These are phyloP conservation scores for Mycena galericulata DNA, from an alignment of 768 basidiomycete species.

Conservation along the genomic window DNA sequence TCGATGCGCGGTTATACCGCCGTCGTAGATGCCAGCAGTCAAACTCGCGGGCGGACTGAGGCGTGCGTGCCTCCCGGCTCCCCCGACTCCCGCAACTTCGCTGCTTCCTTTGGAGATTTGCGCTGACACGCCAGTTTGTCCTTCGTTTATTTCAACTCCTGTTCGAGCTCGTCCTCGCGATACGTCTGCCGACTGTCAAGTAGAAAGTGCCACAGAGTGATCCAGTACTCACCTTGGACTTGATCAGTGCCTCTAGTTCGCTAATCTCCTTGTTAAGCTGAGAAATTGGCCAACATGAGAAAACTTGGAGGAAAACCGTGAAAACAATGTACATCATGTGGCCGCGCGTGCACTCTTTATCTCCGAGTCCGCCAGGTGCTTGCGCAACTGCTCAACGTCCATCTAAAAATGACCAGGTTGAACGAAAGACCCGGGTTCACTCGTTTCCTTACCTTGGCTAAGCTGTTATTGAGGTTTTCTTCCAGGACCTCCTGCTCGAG, in stretches of 20 bases:
- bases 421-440: not conserved
- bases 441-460: constrained; percentile 61
- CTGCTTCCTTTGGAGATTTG: constrained; percentile 64
- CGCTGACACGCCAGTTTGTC: constrained; percentile 76
- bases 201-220: constrained; percentile 3
- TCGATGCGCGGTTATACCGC: too few relatives aligned
- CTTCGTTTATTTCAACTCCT: constrained; percentile 81
- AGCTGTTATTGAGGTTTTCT: constrained; percentile 73
- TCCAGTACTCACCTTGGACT: constrained; percentile 77
- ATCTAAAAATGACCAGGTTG: constrained; percentile 48
- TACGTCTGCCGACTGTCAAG: constrained; percentile 74
- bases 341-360: constrained; percentile 78
- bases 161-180: constrained; percentile 91
- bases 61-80: too few relatives aligned
- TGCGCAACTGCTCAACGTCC: constrained; percentile 78
- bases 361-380: constrained; percentile 75
- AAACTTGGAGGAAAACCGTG: not conserved
- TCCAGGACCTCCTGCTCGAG: constrained; percentile 79
- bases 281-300: constrained; percentile 24
- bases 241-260: constrained; percentile 93
- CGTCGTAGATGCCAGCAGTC: too few relatives aligned
- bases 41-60: too few relatives aligned
- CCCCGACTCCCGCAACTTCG: too few relatives aligned
- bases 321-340: constrained; percentile 70
- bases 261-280: constrained; percentile 93